Evolutionary conservation across 2,329 filamentous ascomycete species (phyloP).

Genomic region (Calycina marina): DNA sequence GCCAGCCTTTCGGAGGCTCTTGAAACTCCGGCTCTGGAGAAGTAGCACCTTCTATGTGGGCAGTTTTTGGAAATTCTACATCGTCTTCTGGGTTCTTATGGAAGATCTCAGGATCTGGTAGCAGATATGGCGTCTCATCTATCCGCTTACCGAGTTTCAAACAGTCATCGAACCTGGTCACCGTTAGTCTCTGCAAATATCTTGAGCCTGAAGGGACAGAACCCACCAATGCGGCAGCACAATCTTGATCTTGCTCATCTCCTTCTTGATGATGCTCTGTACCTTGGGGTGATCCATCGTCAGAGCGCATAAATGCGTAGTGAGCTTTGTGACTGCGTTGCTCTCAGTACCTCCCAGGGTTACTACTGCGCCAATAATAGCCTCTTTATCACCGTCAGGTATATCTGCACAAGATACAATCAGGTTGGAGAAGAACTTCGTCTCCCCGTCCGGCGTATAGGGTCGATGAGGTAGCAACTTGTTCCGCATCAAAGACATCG

Average conservation of each 20-base stretch:
- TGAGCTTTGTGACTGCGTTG: constrained; percentile 26
- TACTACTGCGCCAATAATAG: constrained; percentile 77
- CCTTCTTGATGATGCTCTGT: constrained; percentile 44
- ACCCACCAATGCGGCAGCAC: constrained; percentile 80
- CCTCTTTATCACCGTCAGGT: constrained; percentile 75
- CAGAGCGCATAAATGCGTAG: constrained; percentile 81
- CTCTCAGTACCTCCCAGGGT: constrained; percentile 52
- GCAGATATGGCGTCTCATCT: constrained; percentile 69
- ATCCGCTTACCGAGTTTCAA: constrained; percentile 85
- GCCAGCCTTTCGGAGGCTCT: constrained; percentile 28
- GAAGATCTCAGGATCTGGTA: constrained; percentile 81
- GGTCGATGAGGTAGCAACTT: constrained; percentile 67
- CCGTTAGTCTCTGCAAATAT: constrained; percentile 12
- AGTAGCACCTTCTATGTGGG: constrained; percentile 53
- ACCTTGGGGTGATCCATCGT: constrained; percentile 62
- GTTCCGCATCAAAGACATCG: constrained; percentile 49
- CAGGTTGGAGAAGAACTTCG: constrained; percentile 78
- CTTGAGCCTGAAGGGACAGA: neutral
- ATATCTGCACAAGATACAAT: constrained; percentile 72
- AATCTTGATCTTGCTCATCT: constrained; percentile 60
- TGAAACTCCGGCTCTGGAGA: constrained; percentile 31
- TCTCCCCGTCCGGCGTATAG: constrained; percentile 81
- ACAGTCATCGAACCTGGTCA: constrained; percentile 80
- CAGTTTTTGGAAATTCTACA: constrained; percentile 40
- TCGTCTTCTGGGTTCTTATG: constrained; percentile 38